Evolutionary conservation across 208 protist genomes (phyloP).

Genomic region (Wallacemonas collosoma): DNA sequence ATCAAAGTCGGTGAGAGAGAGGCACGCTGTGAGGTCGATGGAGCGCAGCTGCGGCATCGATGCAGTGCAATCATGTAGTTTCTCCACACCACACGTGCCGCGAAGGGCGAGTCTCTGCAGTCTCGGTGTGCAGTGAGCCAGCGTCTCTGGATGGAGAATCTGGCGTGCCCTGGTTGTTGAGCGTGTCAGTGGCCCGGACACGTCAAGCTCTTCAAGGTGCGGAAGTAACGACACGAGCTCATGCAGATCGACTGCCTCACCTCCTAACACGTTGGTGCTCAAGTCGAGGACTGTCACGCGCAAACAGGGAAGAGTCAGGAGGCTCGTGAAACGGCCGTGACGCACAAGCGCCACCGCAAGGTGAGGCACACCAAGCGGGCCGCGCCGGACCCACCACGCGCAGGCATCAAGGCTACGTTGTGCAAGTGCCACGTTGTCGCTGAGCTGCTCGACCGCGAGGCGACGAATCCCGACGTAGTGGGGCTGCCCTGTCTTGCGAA

Average conservation of each 20-base stretch:
- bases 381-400: neutral
- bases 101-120: neutral
- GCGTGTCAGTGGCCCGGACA: neutral
- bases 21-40: neutral
- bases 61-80: neutral
- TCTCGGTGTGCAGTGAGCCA: neutral
- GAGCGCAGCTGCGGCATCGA: neutral
- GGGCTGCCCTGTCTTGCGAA: neutral
- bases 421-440: neutral
- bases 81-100: neutral
- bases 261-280: neutral
- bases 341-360: neutral
- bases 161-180: neutral
- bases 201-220: neutral
- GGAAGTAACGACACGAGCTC: neutral
- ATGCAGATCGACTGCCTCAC: neutral
- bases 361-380: neutral
- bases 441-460: neutral
- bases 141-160: neutral
- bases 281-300: constrained; percentile 1
- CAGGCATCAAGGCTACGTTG: neutral
- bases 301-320: neutral
- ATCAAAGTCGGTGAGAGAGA: neutral
- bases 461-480: neutral
- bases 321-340: neutral